phyloP scores from a whole-genome alignment of 805 yeast species.

The Osmozyma mogii region DNA sequence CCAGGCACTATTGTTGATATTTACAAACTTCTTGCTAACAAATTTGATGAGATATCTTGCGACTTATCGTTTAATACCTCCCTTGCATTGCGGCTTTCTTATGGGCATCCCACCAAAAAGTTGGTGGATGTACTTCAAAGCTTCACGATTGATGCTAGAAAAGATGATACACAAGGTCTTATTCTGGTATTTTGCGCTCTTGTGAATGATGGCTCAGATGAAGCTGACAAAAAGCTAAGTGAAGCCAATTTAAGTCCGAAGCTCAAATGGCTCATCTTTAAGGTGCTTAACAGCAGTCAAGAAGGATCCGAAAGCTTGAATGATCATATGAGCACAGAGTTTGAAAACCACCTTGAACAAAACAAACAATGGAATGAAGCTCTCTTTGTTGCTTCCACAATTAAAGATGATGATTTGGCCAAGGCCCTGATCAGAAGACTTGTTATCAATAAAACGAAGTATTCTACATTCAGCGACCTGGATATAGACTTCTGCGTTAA shows the following conservation, averaged over 20 bases:
- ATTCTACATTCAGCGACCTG: conserved; percentile 11
- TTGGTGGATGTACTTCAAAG: conserved; percentile 3
- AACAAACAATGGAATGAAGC: conserved; percentile 51
- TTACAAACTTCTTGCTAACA: conserved; percentile 58
- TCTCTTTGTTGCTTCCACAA: conserved; percentile 53
- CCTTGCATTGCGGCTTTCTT: conserved; percentile 54
- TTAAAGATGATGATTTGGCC: conserved; percentile 40
- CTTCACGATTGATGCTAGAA: not conserved
- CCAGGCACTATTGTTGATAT: conserved; percentile 51
- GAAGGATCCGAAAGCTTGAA: conserved; percentile 7
- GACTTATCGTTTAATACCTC: conserved; percentile 61
- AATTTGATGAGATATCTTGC: conserved; percentile 27
- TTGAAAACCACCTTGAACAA: conserved; percentile 43
- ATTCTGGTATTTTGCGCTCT: conserved; percentile 12
- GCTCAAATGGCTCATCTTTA: conserved; percentile 46
- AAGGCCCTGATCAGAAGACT: conserved; percentile 30
- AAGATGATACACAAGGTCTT: conserved; percentile 4
- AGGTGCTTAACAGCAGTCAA: conserved; percentile 25
- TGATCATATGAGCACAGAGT: conserved; percentile 23
- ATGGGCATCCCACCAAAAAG: conserved; percentile 36
- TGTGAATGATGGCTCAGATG: conserved; percentile 3
- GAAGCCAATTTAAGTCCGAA: conserved; percentile 24
- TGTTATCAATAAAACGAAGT: conserved; percentile 22
- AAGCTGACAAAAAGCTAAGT: conserved; percentile 5
- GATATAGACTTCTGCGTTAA: conserved; percentile 30